phyloP scores from a whole-genome alignment of 1,284 basidiomycete genomes.

The Rhodotorula sp. region DNA sequence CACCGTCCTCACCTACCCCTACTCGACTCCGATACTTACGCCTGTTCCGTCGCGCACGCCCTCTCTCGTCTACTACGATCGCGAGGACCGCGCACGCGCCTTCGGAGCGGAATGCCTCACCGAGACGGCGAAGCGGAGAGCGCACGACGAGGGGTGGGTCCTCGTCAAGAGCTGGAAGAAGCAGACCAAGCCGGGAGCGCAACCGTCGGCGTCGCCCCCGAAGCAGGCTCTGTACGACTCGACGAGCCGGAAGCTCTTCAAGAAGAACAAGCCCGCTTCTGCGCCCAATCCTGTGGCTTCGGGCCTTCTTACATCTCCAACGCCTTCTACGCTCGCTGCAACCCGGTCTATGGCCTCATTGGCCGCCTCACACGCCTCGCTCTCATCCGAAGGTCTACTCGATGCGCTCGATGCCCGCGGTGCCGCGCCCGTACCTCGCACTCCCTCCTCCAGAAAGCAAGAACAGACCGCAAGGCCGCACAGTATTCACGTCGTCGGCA shows the following conservation, averaged over 20 bases:
- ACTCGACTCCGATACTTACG: not conserved
- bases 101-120: conserved; percentile 13
- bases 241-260: conserved; percentile 2
- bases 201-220: not conserved
- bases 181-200: conserved; percentile 4
- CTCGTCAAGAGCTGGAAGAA: conserved; percentile 24
- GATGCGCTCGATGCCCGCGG: not conserved
- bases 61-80: conserved; percentile 15
- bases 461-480: not conserved
- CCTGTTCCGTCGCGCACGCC: conserved; percentile 16
- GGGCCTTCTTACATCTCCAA: not conserved
- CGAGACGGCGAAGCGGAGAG: not conserved
- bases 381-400: conserved; percentile 11
- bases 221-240: not conserved
- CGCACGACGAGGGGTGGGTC: conserved; percentile 6
- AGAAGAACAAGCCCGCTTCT: not conserved
- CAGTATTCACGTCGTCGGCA: not conserved
- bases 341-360: not conserved
- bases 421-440: not conserved
- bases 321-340: not conserved
- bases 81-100: not conserved
- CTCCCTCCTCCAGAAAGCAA: not conserved
- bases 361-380: not conserved
- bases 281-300: not conserved
- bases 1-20: conserved; percentile 21